phyloP scores from a whole-genome alignment of 768 basidiomycete genomes.

The Ramaria sp. region DNA sequence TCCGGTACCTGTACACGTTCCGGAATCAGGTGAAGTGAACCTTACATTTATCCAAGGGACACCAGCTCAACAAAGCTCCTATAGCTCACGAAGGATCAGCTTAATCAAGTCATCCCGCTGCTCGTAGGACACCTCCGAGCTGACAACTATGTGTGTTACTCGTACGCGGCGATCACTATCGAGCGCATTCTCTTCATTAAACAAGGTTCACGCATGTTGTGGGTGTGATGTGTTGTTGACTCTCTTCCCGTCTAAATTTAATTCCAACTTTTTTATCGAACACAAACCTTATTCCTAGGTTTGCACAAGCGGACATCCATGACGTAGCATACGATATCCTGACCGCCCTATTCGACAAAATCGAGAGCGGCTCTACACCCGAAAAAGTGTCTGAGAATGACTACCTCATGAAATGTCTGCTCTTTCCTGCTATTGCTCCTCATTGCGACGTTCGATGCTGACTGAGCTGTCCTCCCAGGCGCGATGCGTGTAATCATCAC shows the following conservation, averaged over 20 bases:
- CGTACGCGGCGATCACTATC: conserved; percentile 97
- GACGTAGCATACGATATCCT: conserved; percentile 70
- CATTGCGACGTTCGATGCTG: background rate
- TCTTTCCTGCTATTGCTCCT: background rate
- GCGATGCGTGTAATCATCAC: conserved; percentile 91
- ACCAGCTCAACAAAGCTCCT: too few relatives aligned
- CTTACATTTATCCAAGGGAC: too few relatives aligned
- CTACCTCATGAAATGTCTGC: conserved; percentile 88
- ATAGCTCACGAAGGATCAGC: conserved; percentile 90
- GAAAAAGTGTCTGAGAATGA: conserved; percentile 97
- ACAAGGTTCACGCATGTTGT: conserved; percentile 66
- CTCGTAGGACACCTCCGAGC: conserved; percentile 75
- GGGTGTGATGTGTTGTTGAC: conserved; percentile 18
- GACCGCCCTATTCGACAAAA: conserved; percentile 61
- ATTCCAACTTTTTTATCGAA: background rate
- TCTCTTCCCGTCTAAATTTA: background rate
- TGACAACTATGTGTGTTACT: conserved; percentile 83
- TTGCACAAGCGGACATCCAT: conserved; percentile 78
- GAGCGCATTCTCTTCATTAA: conserved; percentile 91
- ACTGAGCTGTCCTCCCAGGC: conserved; percentile 34
- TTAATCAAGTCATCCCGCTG: conserved; percentile 81
- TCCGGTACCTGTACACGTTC: conserved; percentile 90
- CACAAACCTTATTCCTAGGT: conserved; percentile 36
- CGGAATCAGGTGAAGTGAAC: conserved; percentile 94
- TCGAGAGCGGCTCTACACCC: conserved; percentile 67